phyloP scores from a whole-genome alignment of 2,329 filamentous ascomycete species.

The Aspergillus caelatus region DNA sequence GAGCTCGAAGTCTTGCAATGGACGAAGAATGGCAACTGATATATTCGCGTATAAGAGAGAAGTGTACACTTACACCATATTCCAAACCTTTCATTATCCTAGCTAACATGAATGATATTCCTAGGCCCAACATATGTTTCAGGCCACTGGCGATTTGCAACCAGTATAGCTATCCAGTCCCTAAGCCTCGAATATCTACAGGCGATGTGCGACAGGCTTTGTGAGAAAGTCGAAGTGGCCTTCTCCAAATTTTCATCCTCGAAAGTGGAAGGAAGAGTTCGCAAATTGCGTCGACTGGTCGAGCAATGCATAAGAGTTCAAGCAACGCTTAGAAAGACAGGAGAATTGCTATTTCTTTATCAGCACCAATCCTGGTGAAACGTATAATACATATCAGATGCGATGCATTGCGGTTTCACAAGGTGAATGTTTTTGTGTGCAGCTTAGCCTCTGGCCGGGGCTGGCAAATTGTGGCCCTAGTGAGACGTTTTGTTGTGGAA shows the following conservation, averaged over 20 bases:
- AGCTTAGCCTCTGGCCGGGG: constrained; percentile 17
- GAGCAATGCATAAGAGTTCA: constrained; percentile 20
- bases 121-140: constrained; percentile 16
- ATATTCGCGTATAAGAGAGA: neutral
- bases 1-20: neutral
- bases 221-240: neutral
- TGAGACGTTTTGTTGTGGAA: neutral
- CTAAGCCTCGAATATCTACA: neutral
- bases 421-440: neutral
- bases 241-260: constrained; percentile 6
- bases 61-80: neutral
- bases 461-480: constrained; percentile 10
- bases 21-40: neutral
- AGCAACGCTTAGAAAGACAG: constrained; percentile 24
- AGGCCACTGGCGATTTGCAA: constrained; percentile 25
- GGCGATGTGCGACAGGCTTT: neutral
- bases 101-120: neutral
- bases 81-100: too few relatives aligned
- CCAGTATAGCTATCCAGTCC: constrained; percentile 15
- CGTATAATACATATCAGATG: constrained; percentile 14
- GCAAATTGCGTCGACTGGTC: constrained; percentile 12
- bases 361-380: constrained; percentile 4
- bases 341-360: constrained; percentile 18
- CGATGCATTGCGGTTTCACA: neutral
- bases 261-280: neutral